A percentile compares a stretch with the other conserved stretches of the same genome.
Conservation (phyloP, 2,329 filamentous ascomycete genomes). For the Alternaria angustiovoidea region DNA sequence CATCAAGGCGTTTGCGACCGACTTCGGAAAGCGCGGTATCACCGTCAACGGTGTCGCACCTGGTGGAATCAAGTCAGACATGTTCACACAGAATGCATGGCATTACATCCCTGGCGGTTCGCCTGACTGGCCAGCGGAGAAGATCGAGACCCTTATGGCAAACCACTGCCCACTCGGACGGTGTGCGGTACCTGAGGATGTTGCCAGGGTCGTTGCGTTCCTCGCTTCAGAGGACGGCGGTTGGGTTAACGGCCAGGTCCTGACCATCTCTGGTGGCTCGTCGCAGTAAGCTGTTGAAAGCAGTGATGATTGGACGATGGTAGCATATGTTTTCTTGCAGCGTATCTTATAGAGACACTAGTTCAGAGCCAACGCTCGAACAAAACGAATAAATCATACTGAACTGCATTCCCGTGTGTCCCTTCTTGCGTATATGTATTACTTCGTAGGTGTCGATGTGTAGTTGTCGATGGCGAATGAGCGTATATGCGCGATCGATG, state of each 20-base stretch:
- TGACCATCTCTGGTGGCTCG: conserved; percentile 53
- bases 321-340: background rate
- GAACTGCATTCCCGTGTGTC: background rate
- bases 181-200: conserved; percentile 58
- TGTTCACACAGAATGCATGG: conserved; percentile 74
- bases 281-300: conserved; percentile 42
- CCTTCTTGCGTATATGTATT: background rate
- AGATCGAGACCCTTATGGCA: conserved; percentile 61
- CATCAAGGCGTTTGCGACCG: conserved; percentile 74
- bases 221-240: conserved; percentile 51
- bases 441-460: background rate
- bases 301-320: background rate
- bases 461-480: background rate
- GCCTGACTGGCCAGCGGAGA: conserved; percentile 59
- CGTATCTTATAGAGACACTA: background rate
- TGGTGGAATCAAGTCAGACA: conserved; percentile 77
- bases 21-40: conserved; percentile 72
- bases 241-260: conserved; percentile 53
- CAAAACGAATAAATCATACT: background rate
- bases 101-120: conserved; percentile 59
- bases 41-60: conserved; percentile 78
- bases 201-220: conserved; percentile 53
- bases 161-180: conserved; percentile 59
- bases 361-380: conserved; percentile 7
- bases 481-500: background rate